These are phyloP conservation scores for Naganishia randhawae DNA, from an alignment of 768 basidiomycete genomes.

Conservation along the genomic window DNA sequence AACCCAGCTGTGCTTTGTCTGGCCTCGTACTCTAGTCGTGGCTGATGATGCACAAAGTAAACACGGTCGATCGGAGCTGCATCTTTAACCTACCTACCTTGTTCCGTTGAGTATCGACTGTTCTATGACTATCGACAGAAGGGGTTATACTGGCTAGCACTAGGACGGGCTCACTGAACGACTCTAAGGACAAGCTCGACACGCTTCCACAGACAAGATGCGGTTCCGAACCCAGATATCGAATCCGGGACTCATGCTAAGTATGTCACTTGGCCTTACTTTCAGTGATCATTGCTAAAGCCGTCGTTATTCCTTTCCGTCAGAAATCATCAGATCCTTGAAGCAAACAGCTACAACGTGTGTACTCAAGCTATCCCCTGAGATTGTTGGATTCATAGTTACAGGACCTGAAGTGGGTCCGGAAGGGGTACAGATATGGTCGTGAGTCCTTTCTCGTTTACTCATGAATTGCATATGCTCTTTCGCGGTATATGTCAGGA, in stretches of 20 bases:
- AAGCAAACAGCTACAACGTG: constrained; percentile 40
- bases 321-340: constrained; percentile 46
- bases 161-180: background rate
- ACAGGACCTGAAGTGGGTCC: constrained; percentile 45
- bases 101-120: too few relatives aligned
- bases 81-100: background rate
- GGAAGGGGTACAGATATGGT: constrained; percentile 51
- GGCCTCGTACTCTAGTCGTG: too few relatives aligned
- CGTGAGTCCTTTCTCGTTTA: constrained; percentile 37
- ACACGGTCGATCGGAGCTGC: constrained; percentile 6
- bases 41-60: constrained; percentile 7
- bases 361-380: constrained; percentile 40
- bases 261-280: constrained; percentile 27
- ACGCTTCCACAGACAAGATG: constrained; percentile 30
- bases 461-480: background rate
- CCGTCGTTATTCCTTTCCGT: constrained; percentile 16
- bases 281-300: background rate
- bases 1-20: too few relatives aligned
- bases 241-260: constrained; percentile 43
- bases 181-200: background rate
- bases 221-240: constrained; percentile 46
- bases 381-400: constrained; percentile 48
- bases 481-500: background rate
- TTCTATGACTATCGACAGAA: background rate
- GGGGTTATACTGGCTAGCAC: background rate